Conservation (phyloP, 192 early-diverging fungal species). For the Mortierella claussenii region DNA sequence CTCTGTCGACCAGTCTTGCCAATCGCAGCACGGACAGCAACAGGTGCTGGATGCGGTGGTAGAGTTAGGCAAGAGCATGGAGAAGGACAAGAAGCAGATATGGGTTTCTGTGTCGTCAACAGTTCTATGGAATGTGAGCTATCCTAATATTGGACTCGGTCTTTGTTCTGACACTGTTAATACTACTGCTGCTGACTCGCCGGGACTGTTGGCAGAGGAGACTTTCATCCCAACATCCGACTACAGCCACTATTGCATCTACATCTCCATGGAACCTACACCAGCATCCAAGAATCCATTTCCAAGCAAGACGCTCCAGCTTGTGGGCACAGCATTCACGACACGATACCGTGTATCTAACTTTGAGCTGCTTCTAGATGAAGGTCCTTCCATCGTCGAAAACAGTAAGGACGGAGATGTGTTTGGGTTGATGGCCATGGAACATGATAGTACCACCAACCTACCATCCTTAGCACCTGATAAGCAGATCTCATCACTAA, state of each 20-base stretch:
- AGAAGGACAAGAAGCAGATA: background rate
- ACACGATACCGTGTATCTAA: slow-evolving; percentile 18
- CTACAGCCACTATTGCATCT: slow-evolving; percentile 35
- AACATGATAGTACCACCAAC: background rate
- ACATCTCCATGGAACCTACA: slow-evolving; percentile 12
- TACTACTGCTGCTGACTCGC: no score
- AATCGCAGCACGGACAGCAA: no score
- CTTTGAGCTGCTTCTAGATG: slow-evolving; percentile 10
- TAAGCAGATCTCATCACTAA: no score
- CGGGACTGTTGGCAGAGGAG: no score
- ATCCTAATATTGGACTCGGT: slow-evolving; percentile 4
- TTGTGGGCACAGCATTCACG: slow-evolving; percentile 39
- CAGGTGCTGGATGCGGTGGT: no score
- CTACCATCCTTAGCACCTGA: background rate
- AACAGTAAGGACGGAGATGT: no score
- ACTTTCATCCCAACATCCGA: slow-evolving; percentile 4
- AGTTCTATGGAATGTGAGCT: slow-evolving; percentile 28
- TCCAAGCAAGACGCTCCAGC: background rate
- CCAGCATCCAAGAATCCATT: background rate
- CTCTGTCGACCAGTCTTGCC: no score
- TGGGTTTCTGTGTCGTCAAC: slow-evolving; percentile 12
- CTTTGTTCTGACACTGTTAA: no score
- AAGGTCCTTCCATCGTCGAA: background rate
- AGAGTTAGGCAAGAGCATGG: no score
- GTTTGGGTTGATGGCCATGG: no score